Evolutionary conservation across 768 basidiomycete genomes (phyloP), one percentile per base, ranked within the genome.

Genomic region (Rhodotorula sphaerocarpa): DNA sequence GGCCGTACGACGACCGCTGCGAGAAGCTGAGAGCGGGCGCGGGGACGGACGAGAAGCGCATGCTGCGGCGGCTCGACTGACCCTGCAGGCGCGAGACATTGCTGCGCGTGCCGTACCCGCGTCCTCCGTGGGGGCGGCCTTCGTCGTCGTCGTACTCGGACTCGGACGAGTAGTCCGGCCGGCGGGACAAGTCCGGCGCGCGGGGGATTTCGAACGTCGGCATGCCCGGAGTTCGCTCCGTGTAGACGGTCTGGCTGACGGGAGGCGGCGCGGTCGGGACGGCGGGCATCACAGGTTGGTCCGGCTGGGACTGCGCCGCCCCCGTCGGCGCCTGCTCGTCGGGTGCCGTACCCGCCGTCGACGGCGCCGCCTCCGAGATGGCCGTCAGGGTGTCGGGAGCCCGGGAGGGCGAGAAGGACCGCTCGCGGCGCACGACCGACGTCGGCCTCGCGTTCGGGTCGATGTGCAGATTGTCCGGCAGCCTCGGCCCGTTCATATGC

Each of bases 201-300:
- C 41, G 47, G 3, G 67, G 67, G 44, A 68, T 64, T 2, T 68
- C 67, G 50, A 68, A 68, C 3, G 55, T 53, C 14, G 62, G 62
- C 1, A 57, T 5, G 23, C 57, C 66, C 21, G 55, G 31, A 16
- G 31, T 33, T 30, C 63, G 63, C 41, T 65, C 63, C 21, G 57
- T 55, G 57, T 63, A 60, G 25, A 44, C 57, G 15, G 46, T 27
- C 28, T 18, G 16, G 3, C 61, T 50, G 50, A 63, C 43, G 27
- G 66, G 45, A 20, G 62, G 55, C 23, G 67, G 67, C 9, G 63
- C 63, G 12, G 59, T 31, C 2, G 62, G 63, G 20, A 64, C 66
- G 7, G 66, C 51, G 23, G 51, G 53, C 57, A 68, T 60, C 46
- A 60, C 16, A 3, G 61, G 65, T 47, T 50, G 54, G 47, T 44